Evolutionary conservation across 768 basidiomycete genomes (phyloP).

Genomic region (Phlegmacium glaucopus): DNA sequence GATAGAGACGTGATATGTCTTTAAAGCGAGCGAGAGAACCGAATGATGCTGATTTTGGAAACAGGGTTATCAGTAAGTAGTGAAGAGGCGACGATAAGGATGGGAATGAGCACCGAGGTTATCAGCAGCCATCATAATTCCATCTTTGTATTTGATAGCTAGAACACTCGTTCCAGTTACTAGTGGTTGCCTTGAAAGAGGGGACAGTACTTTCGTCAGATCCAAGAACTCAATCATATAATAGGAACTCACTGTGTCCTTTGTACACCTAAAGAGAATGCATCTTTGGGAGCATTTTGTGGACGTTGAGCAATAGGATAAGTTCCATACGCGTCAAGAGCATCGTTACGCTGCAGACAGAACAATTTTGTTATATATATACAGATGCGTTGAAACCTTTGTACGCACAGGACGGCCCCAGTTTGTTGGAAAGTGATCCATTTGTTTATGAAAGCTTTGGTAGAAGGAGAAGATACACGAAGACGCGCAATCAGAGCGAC

Average conservation of each 20-base stretch:
- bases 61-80: not conserved
- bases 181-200: conserved; percentile 70
- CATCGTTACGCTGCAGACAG: conserved; percentile 62
- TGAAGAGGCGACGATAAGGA: too few species aligned
- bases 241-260: conserved; percentile 65
- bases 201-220: not conserved
- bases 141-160: conserved; percentile 92
- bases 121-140: conserved; percentile 98
- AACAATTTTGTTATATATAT: not conserved
- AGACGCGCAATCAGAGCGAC: too few species aligned
- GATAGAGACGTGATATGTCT: conserved; percentile 84
- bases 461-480: conserved; percentile 14
- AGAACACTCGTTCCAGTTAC: conserved; percentile 97
- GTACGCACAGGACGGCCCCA: conserved; percentile 75
- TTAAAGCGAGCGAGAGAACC: conserved; percentile 97
- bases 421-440: conserved; percentile 85
- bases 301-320: conserved; percentile 70
- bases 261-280: conserved; percentile 65
- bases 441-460: conserved; percentile 21
- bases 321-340: conserved; percentile 71
- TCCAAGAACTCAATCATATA: not conserved
- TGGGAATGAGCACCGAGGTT: conserved; percentile 88
- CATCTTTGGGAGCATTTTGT: conserved; percentile 45
- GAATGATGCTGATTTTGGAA: conserved; percentile 75
- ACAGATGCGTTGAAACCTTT: not conserved